These are phyloP conservation scores for Saururus chinensis DNA, from an alignment of 164 flowering plant genomes.

Conservation along the genomic window DNA sequence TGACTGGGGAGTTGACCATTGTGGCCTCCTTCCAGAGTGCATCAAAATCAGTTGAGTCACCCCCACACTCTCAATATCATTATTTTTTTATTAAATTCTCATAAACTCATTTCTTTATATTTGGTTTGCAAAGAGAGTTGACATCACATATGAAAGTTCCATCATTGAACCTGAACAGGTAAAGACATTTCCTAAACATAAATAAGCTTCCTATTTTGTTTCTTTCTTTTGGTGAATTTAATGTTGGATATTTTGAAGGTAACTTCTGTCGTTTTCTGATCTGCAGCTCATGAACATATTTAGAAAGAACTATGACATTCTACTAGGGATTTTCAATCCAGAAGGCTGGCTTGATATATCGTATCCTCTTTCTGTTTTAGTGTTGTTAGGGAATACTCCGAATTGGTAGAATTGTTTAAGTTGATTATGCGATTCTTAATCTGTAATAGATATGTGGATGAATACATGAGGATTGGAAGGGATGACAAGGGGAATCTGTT, in stretches of 20 bases:
- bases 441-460: constrained; percentile 62
- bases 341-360: constrained; percentile 97
- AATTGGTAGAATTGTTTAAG: background rate
- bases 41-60: constrained; percentile 19
- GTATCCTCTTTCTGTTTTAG: constrained; percentile 10
- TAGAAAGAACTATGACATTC: constrained; percentile 56
- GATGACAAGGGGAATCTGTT: constrained; percentile 83
- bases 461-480: constrained; percentile 66
- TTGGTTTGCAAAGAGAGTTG: constrained; percentile 55
- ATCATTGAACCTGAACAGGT: constrained; percentile 78
- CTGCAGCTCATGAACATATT: constrained; percentile 72
- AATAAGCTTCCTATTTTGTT: no score
- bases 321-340: constrained; percentile 84
- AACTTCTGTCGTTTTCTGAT: background rate
- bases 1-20: constrained; percentile 22
- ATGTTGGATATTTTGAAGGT: background rate
- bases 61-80: background rate
- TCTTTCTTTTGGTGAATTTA: background rate
- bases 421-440: background rate
- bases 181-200: constrained; percentile 1
- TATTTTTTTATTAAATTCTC: background rate
- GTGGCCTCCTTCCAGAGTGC: constrained; percentile 24
- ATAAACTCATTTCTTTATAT: background rate
- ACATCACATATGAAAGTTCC: constrained; percentile 49
- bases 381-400: no score